Evolutionary conservation across 1,139 yeast genomes (phyloP).

Genomic region (Arxiozyma telluris): DNA sequence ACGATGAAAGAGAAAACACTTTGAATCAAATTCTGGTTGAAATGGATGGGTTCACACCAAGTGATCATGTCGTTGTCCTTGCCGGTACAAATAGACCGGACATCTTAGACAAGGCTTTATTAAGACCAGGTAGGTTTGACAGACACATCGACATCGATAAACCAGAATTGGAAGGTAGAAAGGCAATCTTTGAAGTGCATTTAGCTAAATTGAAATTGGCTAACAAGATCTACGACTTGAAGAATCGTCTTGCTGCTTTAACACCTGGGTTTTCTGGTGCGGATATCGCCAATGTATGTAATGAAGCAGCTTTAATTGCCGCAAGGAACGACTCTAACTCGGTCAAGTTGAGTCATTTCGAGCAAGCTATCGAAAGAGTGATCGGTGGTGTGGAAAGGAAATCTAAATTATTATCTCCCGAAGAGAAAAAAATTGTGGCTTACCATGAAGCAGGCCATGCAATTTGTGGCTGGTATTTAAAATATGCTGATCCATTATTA

Average conservation of each 20-base stretch:
- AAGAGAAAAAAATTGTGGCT: constrained; percentile 68
- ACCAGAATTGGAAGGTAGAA: constrained; percentile 73
- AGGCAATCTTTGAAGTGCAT: constrained; percentile 65
- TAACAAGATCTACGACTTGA: constrained; percentile 41
- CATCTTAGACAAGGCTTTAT: constrained; percentile 62
- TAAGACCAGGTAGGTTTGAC: constrained; percentile 81
- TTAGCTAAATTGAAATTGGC: constrained; percentile 50
- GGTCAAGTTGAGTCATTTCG: constrained; percentile 58
- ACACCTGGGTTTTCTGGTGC: constrained; percentile 86
- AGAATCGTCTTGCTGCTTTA: constrained; percentile 53
- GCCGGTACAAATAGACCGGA: constrained; percentile 83
- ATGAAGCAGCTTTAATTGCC: constrained; percentile 76
- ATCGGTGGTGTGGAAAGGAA: constrained; percentile 75
- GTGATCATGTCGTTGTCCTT: constrained; percentile 70
- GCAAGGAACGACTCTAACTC: constrained; percentile 54
- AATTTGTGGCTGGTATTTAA: constrained; percentile 66
- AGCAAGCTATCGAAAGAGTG: constrained; percentile 73
- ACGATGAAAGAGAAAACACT: constrained; percentile 76
- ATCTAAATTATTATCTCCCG: constrained; percentile 56
- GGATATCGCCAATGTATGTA: constrained; percentile 75
- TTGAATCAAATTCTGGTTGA: constrained; percentile 71
- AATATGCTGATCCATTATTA: constrained; percentile 65
- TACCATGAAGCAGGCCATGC: constrained; percentile 84
- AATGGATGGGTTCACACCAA: constrained; percentile 72
- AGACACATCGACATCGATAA: constrained; percentile 65